Conservation (phyloP, 2,329 filamentous ascomycete genomes). For the Celoporthe dispersa region DNA sequence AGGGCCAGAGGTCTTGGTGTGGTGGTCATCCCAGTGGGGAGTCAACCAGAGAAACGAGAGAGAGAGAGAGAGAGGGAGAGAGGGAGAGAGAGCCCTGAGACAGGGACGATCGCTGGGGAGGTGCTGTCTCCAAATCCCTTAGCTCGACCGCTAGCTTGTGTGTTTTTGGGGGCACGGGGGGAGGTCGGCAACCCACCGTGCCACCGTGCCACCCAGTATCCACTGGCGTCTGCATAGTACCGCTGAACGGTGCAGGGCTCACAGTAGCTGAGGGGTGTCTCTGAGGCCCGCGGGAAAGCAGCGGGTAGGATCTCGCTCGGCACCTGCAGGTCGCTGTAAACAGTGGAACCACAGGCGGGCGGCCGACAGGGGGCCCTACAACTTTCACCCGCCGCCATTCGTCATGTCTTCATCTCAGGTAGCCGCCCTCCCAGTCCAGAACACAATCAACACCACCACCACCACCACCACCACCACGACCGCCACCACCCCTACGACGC, state of each 20-base stretch:
- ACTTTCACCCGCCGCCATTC: slow-evolving; percentile 12
- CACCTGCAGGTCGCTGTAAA: slow-evolving; percentile 9
- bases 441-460: slow-evolving; percentile 40
- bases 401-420: slow-evolving; percentile 12
- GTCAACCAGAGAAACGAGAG: neutral
- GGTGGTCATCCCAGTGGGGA: neutral
- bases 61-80: neutral
- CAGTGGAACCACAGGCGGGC: neutral
- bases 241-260: neutral
- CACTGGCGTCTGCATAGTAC: neutral
- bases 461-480: slow-evolving; percentile 39
- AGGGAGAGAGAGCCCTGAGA: neutral
- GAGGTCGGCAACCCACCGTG: too few relatives aligned
- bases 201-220: neutral
- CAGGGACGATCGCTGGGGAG: neutral
- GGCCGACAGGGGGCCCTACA: neutral
- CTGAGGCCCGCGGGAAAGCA: neutral
- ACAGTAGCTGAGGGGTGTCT: neutral
- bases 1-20: neutral
- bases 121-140: neutral
- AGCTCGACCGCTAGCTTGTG: neutral
- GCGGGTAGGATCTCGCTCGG: slow-evolving; percentile 3
- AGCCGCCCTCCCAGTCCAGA: slow-evolving; percentile 30
- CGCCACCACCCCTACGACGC: slow-evolving; percentile 32
- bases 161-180: neutral